A percentile compares a stretch with the other conserved stretches of the same genome.
phyloP scores from a whole-genome alignment of 2,329 filamentous ascomycete species.

The Colletotrichum sp. region DNA sequence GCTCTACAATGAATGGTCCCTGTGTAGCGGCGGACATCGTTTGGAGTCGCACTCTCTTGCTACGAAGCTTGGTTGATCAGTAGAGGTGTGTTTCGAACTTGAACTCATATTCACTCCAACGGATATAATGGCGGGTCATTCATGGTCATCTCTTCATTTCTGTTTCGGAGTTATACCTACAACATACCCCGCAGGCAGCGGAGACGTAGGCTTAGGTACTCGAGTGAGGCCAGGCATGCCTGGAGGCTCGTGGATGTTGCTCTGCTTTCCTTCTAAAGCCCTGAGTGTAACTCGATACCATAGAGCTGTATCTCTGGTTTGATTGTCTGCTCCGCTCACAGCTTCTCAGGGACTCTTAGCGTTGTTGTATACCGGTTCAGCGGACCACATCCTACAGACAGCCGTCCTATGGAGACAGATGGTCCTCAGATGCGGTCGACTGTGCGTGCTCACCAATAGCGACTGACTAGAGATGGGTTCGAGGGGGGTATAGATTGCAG shows the following conservation, averaged over 20 bases:
- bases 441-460: neutral
- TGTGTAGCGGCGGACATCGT: neutral
- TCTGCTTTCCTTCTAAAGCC: neutral
- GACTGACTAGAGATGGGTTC: neutral
- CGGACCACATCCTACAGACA: neutral
- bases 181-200: neutral
- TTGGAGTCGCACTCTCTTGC: neutral
- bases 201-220: neutral
- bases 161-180: neutral
- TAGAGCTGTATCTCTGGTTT: fast-evolving
- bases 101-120: fast-evolving
- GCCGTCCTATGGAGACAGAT: neutral
- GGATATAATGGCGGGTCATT: fast-evolving
- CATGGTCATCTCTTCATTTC: neutral
- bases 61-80: neutral
- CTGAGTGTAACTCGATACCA: too few species aligned
- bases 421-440: neutral
- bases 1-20: neutral
- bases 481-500: neutral
- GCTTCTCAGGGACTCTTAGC: neutral
- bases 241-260: neutral
- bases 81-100: neutral
- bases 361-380: neutral
- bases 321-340: neutral
- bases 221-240: neutral